Evolutionary conservation across 306 rosid genomes (phyloP).

Genomic region (Malus fusca): DNA sequence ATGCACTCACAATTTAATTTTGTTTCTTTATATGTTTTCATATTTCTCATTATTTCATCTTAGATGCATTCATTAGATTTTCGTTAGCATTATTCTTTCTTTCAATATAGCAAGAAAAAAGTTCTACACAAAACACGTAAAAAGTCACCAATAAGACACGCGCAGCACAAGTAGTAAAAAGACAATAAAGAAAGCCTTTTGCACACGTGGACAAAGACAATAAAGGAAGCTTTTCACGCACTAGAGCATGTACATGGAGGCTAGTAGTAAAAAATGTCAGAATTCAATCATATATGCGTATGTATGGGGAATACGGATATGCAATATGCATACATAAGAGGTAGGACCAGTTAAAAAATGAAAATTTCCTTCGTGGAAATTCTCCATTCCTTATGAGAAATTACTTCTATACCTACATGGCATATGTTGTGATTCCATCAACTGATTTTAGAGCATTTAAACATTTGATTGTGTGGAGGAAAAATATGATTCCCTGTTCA

Average conservation of each 20-base stretch:
- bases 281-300: not conserved
- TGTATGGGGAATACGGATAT: not conserved
- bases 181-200: not conserved
- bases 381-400: not conserved
- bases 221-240: not conserved
- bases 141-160: too few species aligned
- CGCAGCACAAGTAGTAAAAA: not conserved
- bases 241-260: not conserved
- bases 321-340: not conserved
- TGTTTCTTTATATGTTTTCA: not conserved
- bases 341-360: not conserved
- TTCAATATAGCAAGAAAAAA: not conserved
- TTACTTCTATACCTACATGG: not conserved
- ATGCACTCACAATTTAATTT: not conserved
- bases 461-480: not conserved
- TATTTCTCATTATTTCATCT: not conserved
- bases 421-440: not conserved
- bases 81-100: not conserved
- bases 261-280: not conserved
- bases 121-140: not conserved
- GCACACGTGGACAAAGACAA: not conserved
- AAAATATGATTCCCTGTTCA: not conserved
- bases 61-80: not conserved
- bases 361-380: not conserved
- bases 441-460: not conserved